A percentile compares a stretch with the other conserved stretches of the same genome.
These are phyloP conservation scores for Tetraselmis striata DNA, from an alignment of 139 green algal genomes.

Conservation along the genomic window DNA sequence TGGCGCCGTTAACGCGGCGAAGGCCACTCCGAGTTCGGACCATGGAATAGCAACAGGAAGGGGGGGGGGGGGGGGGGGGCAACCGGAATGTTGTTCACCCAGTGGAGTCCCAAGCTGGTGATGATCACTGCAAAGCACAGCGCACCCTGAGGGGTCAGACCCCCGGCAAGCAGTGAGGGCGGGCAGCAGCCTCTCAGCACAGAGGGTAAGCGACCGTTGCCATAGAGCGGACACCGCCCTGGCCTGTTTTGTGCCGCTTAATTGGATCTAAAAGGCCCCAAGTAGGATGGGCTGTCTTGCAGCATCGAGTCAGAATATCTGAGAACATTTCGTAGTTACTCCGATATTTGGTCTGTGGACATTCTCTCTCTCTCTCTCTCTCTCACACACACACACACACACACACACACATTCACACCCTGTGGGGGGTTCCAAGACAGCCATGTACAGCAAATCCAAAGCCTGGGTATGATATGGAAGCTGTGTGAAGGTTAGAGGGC, in stretches of 20 bases:
- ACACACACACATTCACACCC: neutral
- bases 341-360: no score
- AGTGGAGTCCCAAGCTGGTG: constrained; percentile 68
- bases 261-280: constrained; percentile 8
- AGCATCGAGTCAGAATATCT: no score
- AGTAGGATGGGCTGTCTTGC: constrained; percentile 22
- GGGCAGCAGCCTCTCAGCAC: neutral
- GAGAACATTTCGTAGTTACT: no score
- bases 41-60: neutral
- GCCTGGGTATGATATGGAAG: no score
- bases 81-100: constrained; percentile 78
- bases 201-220: neutral
- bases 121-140: constrained; percentile 53
- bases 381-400: constrained; percentile 4
- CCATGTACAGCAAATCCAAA: neutral
- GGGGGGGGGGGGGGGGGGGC: neutral
- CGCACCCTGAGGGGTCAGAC: no score
- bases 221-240: no score
- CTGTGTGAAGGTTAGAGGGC: no score
- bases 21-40: neutral
- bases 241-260: no score
- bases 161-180: no score
- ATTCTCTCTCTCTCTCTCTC: constrained; percentile 31
- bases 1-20: no score
- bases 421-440: neutral